phyloP scores from a whole-genome alignment of 768 basidiomycete genomes.

The Suillus subalutaceus region DNA sequence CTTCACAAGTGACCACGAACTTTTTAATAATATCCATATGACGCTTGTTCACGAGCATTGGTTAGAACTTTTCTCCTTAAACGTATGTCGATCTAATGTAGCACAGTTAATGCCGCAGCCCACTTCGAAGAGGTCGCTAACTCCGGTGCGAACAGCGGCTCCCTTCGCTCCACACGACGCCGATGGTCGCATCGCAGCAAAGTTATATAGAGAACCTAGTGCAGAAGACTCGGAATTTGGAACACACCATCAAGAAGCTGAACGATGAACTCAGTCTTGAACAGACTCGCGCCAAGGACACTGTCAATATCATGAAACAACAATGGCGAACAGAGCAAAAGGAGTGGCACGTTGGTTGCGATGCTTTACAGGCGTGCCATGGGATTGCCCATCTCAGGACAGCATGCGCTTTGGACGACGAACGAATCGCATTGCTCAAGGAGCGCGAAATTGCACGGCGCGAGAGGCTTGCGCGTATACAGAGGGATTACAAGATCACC shows the following conservation, averaged over 20 bases:
- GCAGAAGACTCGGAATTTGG: conserved; percentile 64
- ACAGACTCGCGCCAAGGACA: conserved; percentile 40
- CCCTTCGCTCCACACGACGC: conserved; percentile 38
- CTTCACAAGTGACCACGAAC: too few species aligned
- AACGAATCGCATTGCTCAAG: conserved; percentile 51
- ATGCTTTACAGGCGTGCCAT: conserved; percentile 63
- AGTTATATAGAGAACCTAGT: conserved; percentile 76
- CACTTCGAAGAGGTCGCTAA: conserved; percentile 10
- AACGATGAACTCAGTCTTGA: conserved; percentile 49
- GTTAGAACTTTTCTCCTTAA: too few species aligned
- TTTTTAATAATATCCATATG: too few species aligned
- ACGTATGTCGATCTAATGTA: too few species aligned
- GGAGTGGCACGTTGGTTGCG: conserved; percentile 65
- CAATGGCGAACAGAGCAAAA: conserved; percentile 55
- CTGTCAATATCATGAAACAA: conserved; percentile 30
- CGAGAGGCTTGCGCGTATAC: conserved; percentile 61
- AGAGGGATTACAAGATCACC: conserved; percentile 69
- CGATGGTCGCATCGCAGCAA: conserved; percentile 63
- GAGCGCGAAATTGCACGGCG: conserved; percentile 55
- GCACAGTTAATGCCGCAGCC: not conserved
- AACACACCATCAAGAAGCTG: conserved; percentile 60
- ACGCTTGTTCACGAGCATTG: too few species aligned
- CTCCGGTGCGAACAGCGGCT: conserved; percentile 10
- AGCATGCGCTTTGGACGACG: conserved; percentile 55
- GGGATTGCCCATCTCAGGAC: conserved; percentile 64